Base-by-base conservation (phyloP, 768 basidiomycete genomes). In the Phanerodontia chrysosporium region DNA sequence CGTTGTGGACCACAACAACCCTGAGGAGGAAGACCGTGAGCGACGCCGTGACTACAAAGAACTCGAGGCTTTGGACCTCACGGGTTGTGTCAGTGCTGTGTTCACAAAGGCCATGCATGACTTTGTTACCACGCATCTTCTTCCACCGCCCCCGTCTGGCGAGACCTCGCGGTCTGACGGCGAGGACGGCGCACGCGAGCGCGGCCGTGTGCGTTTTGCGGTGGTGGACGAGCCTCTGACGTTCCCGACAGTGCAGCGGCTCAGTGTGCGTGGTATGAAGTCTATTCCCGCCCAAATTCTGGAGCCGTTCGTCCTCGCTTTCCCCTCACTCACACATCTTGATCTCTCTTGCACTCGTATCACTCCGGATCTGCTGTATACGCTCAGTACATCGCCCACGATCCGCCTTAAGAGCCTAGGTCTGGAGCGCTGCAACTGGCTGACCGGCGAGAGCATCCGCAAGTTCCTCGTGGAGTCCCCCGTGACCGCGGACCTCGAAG, bases 31-130 rank as follows among this genome's bases (percentile, higher is more conserved):
- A 60, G 89, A 91, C 55, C 81, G 84, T 58, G 87, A 92, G 58
- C 78, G 90, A 53, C 81, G 87, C 64, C 71, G 83, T 42, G 86
- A 89, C 53, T 90, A 83, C 75, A 85, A 78, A 64, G 86, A 91
- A 55, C 76, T 99, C 3, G 86, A 93, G 70, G 95, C 95, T 3
- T 78, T 96, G 52, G 96, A 99, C 70, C 74, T 98, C 54, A 98
- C 95, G 6, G 96, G 95, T 65, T 98, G 96, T 68, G 90, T 98
- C 73, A 94, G 91, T 67, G 83, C 84, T 22, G 89, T 94, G 1
- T 98, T 97, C 69, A 89, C 90, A 58, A 84, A 87, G 62, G 92
- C 90, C 0, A 81, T 98, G 62, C 81, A 83, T 25, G 90, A 93
- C 55, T 92, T 98, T 66, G 92, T 91, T 62, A 80, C 79, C 51